Conservation (phyloP, 2,329 filamentous ascomycete genomes). For the Mariannaea sp. region DNA sequence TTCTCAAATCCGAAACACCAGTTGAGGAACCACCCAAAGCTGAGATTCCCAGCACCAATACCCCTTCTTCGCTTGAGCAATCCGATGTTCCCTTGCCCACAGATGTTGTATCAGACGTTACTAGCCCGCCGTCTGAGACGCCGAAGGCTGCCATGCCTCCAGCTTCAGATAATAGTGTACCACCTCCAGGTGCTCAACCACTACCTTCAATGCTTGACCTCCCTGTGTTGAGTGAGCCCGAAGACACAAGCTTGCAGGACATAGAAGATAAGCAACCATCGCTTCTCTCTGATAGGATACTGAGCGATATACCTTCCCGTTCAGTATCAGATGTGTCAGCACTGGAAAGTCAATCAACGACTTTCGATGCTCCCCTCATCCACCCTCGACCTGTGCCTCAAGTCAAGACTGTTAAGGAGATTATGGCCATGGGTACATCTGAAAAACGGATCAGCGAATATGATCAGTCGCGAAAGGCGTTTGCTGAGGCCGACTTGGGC, state of each 20-base stretch:
- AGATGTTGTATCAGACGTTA: conserved; percentile 19
- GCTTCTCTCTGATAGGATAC: conserved; percentile 51
- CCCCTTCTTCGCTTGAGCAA: conserved; percentile 21
- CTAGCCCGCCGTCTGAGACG: conserved; percentile 17
- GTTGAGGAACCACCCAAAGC: conserved; percentile 7
- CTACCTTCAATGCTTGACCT: conserved; percentile 44
- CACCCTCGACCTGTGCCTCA: conserved; percentile 28
- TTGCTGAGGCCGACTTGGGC: conserved; percentile 75
- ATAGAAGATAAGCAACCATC: conserved; percentile 43
- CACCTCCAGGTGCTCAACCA: conserved; percentile 28
- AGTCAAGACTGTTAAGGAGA: conserved; percentile 72
- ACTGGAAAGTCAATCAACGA: conserved; percentile 46
- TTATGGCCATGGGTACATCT: conserved; percentile 69
- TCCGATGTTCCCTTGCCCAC: conserved; percentile 20
- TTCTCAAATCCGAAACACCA: conserved; percentile 21
- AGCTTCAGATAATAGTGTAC: conserved; percentile 31
- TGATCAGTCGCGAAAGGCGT: conserved; percentile 71
- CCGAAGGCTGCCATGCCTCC: conserved; percentile 31
- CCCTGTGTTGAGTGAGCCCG: conserved; percentile 48
- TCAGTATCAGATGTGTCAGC: conserved; percentile 44
- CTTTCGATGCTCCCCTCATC: conserved; percentile 24
- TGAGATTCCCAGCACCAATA: conserved; percentile 12
- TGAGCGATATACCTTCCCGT: conserved; percentile 43
- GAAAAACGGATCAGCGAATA: conserved; percentile 75
- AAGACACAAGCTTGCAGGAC: conserved; percentile 34